Conservation (phyloP, 805 yeast species). For the Spathaspora arborariae region DNA sequence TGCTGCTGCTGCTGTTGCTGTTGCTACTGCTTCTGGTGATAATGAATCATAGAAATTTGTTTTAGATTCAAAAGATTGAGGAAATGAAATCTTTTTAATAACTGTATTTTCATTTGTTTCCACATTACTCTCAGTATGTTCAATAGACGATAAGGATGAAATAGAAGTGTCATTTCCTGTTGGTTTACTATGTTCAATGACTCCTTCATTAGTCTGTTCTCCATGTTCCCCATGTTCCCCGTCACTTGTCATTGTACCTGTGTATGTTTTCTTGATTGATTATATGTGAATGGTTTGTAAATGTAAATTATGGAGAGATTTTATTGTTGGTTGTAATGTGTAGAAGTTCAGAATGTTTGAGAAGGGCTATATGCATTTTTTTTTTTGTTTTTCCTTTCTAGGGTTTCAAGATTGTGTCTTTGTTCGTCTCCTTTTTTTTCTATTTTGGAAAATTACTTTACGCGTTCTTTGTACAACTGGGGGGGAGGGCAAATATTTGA, state of each 20-base stretch:
- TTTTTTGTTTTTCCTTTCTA: not conserved
- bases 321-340: not conserved
- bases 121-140: conserved; percentile 11
- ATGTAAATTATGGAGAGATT: not conserved
- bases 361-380: not conserved
- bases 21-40: not conserved
- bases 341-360: not conserved
- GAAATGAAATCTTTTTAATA: not conserved
- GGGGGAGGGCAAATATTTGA: no score
- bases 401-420: no score
- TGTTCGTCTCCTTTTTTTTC: no score
- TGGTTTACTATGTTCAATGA: not conserved
- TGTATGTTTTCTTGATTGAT: not conserved
- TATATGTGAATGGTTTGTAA: not conserved
- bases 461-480: no score
- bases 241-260: not conserved
- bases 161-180: conserved; percentile 10
- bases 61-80: conserved; percentile 7
- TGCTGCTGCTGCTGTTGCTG: not conserved
- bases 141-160: conserved; percentile 22
- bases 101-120: not conserved
- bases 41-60: conserved; percentile 7
- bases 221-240: not conserved
- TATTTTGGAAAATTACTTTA: no score
- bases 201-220: not conserved